Evolutionary conservation across 2,329 filamentous ascomycete genomes (phyloP), one percentile per base, ranked within the genome.

Genomic region (Talaromyces sp.): DNA sequence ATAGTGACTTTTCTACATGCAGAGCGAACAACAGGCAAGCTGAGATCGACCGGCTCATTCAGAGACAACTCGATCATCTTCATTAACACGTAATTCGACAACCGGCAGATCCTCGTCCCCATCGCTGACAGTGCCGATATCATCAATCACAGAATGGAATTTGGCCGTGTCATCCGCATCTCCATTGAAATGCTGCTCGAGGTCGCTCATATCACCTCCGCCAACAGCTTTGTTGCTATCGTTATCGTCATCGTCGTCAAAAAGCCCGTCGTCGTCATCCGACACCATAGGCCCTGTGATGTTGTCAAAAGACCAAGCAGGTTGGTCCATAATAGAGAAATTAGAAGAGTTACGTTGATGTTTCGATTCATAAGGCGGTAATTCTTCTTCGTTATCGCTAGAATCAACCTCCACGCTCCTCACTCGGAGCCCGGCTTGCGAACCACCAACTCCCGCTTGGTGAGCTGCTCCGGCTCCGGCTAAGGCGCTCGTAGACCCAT

Each of bases 401-500:
- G 56, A 48, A 43, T 66, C 61, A 66, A 66, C 72, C 67, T 68
- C 70, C 67, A 65, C 68, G 71, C 70, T 76, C 74, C 69, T 74
- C 74, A 70, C 65, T 71, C 68, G 75, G 67, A 70, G 73, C 75
- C 72, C 74, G 73, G 69, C 73, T 74, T 74, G 82, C 78, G 79
- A 84, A 84, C 85, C 85, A 88, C 75, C 84, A 83, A 79, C 84
- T 84, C 77, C 85, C 81, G 75, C 84, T 83, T 75, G 88, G 87
- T 78, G 88, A 90, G 79, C 87, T 88, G 83, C 90, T 92, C 79
- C 90, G 85, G 83, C 88, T 91, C 83, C 88, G 85, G 78, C 84
- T 85, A 85, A 91, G 86, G 86, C 90, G 90, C 90, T 92, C 91
- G 91, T 91, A 89, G 88, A 94, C 86, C 91, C 92, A 94, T 82